Base-by-base conservation (phyloP, 2,329 filamentous ascomycete genomes). In the Chrysoporthe puriensis region DNA sequence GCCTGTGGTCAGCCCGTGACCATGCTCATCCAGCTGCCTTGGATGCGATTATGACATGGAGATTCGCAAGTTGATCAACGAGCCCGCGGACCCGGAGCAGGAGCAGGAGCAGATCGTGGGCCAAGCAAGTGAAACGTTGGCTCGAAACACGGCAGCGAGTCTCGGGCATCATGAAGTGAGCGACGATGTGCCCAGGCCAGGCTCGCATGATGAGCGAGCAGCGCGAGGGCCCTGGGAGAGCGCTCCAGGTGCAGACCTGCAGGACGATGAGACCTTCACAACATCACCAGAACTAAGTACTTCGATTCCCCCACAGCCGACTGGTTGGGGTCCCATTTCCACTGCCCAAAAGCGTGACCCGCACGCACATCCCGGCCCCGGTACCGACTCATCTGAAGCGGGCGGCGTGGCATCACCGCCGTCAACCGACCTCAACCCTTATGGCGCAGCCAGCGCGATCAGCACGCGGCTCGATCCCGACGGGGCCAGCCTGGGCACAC, bases 391-490 rank as follows among this genome's bases (percentile, higher is more conserved):
- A 32, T 54, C 50, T 7, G 50, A 54, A 40, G 54, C 32, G 14
- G 54, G 34, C 7, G 54, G 32, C 21, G 50, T 21, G 16, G 9
- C 21, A 14, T 1, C 32, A 57, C 3, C 54, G 9, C 8, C 54
- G 40, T 18, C 34, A 8, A 9, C 32, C 54, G 34, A 7, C 18
- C 34, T 40, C 54, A n/a, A 18, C 32, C 34, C 54, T 16, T 32
- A n/a, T 26, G 34, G 6, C 6, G 34, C 32, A 40, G 34, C 16
- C 18, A 14, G 62, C 46, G 34, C 58, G 36, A 59, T 43, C 63
- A 60, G 66, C 66, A 46, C 61, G 14, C 63, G 62, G 21, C 26
- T 36, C 13, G 67, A 69, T 56, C 43, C 46, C 13, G 67, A 69
- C 54, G 59, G 58, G 4, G 56, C 56, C 57, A 67, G 64, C 57